Conservation (phyloP, 192 early-diverging fungal species). For the Thoreauomyces humboldtii region DNA sequence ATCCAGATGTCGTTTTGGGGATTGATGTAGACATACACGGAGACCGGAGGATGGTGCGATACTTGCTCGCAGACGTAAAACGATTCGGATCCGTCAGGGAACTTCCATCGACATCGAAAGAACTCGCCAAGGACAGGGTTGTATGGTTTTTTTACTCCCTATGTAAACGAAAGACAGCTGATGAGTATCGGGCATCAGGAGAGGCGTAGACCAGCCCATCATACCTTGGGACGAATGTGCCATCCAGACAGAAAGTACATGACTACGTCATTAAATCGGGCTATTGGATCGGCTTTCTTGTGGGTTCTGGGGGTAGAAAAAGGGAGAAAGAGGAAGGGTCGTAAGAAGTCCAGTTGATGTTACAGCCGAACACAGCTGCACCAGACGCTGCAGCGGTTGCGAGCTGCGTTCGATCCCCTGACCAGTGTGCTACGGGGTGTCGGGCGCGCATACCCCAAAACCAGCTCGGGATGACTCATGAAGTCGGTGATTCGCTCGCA, state of each 20-base stretch:
- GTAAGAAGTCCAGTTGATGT: too few species aligned
- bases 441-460: slow-evolving; percentile 37
- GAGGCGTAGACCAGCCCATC: too few species aligned
- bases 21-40: slow-evolving; percentile 67
- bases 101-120: slow-evolving; percentile 76
- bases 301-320: slow-evolving; percentile 57
- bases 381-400: too few species aligned
- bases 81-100: slow-evolving; percentile 29
- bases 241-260: slow-evolving; percentile 86
- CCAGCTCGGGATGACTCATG: slow-evolving; percentile 83
- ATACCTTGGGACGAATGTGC: slow-evolving; percentile 89
- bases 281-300: slow-evolving; percentile 63
- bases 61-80: slow-evolving; percentile 86
- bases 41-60: slow-evolving; percentile 92
- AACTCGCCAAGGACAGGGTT: slow-evolving; percentile 92
- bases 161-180: not conserved
- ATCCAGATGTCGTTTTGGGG: slow-evolving; percentile 80
- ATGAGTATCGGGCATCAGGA: not conserved
- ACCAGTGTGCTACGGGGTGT: too few species aligned
- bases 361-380: too few species aligned
- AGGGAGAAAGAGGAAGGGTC: too few species aligned
- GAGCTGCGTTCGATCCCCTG: too few species aligned
- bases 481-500: slow-evolving; percentile 95
- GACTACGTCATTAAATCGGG: slow-evolving; percentile 79
- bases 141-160: slow-evolving; percentile 96